These are phyloP conservation scores for Silene noctiflora DNA, from an alignment of 179 eudicot species.

Conservation along the genomic window DNA sequence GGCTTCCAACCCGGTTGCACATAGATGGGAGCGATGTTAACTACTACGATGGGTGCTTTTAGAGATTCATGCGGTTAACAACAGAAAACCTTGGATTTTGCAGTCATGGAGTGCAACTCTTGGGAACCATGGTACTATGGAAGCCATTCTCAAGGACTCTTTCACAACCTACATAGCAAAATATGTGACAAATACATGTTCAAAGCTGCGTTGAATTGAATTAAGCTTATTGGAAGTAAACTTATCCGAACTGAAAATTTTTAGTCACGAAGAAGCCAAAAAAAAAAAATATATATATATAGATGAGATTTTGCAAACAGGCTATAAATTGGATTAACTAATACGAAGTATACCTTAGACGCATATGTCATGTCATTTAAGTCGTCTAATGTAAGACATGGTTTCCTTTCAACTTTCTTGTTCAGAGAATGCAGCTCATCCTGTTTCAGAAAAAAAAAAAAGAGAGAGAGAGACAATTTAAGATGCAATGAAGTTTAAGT, in stretches of 20 bases:
- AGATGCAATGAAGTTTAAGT: not conserved
- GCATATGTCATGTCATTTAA: slow-evolving; percentile 28
- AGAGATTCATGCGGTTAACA: too few relatives aligned
- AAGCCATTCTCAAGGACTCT: slow-evolving; percentile 34
- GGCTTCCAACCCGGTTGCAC: too few relatives aligned
- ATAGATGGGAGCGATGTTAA: too few relatives aligned
- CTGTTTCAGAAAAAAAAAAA: slow-evolving; percentile 12
- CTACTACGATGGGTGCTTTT: too few relatives aligned
- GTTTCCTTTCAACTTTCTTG: slow-evolving; percentile 15
- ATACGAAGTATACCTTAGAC: slow-evolving; percentile 16
- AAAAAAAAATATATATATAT: not conserved
- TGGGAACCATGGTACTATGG: slow-evolving; percentile 37
- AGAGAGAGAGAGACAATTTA: not conserved
- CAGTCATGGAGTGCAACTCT: slow-evolving; percentile 30
- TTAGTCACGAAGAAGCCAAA: not conserved
- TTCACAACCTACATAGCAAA: slow-evolving; percentile 16
- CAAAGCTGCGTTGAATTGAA: not conserved
- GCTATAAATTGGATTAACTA: not conserved
- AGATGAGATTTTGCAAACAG: not conserved
- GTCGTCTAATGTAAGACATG: slow-evolving; percentile 18
- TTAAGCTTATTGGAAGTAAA: too few relatives aligned
- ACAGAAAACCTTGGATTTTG: slow-evolving; percentile 21
- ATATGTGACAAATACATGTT: not conserved
- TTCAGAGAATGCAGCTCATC: slow-evolving; percentile 14
- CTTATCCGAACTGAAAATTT: too few relatives aligned